These are phyloP conservation scores for Colletotrichum chlorophyti DNA, from an alignment of 2,329 filamentous ascomycete species.

Conservation along the genomic window DNA sequence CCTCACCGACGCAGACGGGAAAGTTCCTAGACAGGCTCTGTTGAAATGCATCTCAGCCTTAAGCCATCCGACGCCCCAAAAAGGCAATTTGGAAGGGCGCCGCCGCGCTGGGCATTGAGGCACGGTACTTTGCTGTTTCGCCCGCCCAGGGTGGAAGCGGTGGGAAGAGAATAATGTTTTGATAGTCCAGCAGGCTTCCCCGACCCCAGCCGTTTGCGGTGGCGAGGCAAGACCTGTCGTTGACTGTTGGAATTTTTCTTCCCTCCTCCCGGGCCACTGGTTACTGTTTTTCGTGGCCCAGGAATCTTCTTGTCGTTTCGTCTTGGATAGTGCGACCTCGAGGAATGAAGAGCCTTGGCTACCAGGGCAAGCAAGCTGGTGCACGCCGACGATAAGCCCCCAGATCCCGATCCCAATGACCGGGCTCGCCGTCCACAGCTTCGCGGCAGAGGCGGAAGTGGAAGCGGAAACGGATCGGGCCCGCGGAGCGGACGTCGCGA, in stretches of 20 bases:
- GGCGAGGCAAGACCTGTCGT: no score
- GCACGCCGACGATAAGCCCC: no score
- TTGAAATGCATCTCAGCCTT: conserved; percentile 23
- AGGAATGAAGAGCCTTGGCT: not conserved
- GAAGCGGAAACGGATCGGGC: not conserved
- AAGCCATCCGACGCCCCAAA: conserved; percentile 15
- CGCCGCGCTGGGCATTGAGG: not conserved
- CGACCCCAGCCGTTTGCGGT: no score
- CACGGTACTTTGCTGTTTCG: conserved; percentile 5
- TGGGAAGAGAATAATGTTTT: no score
- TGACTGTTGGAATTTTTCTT: no score
- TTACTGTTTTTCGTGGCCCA: no score
- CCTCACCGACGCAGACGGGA: not conserved
- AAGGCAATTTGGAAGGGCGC: not conserved
- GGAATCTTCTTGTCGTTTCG: no score
- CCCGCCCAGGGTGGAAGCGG: not conserved
- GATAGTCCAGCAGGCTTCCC: no score
- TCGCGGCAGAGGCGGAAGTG: not conserved
- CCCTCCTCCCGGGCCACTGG: no score
- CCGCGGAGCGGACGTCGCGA: conserved; percentile 2
- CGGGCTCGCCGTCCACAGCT: not conserved
- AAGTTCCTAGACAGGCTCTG: not conserved
- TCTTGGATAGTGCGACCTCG: no score
- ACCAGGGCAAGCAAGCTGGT: no score
- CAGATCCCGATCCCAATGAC: not conserved